Base-by-base conservation (phyloP, 2,329 filamentous ascomycete species). In the Pseudogymnoascus sp. region DNA sequence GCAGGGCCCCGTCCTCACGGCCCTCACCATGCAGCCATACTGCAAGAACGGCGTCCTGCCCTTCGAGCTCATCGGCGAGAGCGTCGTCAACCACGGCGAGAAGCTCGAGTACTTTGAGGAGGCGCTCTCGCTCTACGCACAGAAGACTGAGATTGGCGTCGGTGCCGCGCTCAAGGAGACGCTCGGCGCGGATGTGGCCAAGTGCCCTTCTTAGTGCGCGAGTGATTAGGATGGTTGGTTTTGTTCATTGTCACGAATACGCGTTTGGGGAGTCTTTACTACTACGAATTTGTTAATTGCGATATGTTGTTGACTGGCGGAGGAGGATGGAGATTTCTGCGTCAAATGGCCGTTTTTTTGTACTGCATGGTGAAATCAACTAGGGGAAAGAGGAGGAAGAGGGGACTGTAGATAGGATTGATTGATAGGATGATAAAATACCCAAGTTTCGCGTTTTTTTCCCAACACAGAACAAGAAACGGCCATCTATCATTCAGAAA, bases 51-150 rank as follows among this genome's bases (percentile, higher is more conserved):
- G 79, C 0, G 69, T 82, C 4, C 65, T 86, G 1, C 80, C 81
- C 1, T 68, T 86, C 21, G 72, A 76, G 3, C 81, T 86, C 63
- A 70, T 73, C 1, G 82, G 81, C 0, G 80, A 79, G 38, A 77
- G 74, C 21, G 78, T 76, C 56, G 69, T 80, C 0, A 78, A 78
- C 64, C 71, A 81, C 40, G 82, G 80, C 2, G 63, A 81, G 68
- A 75, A 79, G 50, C 67, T 86, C 61, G 70, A 75, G 4, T 86
- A 86, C 68, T 86, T 59, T 4, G 4, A 14, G 1, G 16, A 59
- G 2, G 26, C 53, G 26, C 53, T 59, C 4, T n/a, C 53, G 53
- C 26, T 37, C 11, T n/a, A 31, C 26, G 33, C 7, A 3, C 53
- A 59, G 53, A 14, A n/a, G 2, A 37, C 33, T 0, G 1, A n/a